These are phyloP conservation scores for Incumbomyces delicatus DNA, from an alignment of 2,329 filamentous ascomycete species.

Conservation along the genomic window DNA sequence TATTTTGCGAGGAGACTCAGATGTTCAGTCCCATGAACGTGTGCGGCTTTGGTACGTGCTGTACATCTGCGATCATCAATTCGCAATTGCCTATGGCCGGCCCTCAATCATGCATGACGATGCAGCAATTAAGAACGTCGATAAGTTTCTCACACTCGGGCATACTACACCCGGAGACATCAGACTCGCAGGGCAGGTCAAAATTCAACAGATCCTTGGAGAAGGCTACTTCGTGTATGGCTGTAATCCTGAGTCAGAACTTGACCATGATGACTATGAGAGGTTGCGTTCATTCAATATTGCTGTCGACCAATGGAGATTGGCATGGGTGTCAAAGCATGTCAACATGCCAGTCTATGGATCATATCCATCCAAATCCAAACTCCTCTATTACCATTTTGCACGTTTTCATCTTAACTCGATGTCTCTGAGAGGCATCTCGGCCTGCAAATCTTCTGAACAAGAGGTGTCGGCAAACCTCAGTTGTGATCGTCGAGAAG, in stretches of 20 bases:
- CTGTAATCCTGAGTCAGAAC: constrained; percentile 42
- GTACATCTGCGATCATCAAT: constrained; percentile 57
- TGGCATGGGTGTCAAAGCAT: constrained; percentile 38
- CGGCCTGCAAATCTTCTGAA: constrained; percentile 30
- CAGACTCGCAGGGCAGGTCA: constrained; percentile 48
- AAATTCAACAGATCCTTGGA: constrained; percentile 47
- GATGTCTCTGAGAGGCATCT: constrained; percentile 30
- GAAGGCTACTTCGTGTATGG: constrained; percentile 47
- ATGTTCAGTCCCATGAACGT: constrained; percentile 39
- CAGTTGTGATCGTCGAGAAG: constrained; percentile 35
- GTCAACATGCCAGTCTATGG: constrained; percentile 38
- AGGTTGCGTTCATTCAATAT: constrained; percentile 38
- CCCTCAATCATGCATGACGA: constrained; percentile 51
- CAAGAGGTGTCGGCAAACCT: constrained; percentile 20
- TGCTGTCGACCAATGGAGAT: constrained; percentile 42
- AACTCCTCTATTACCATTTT: constrained; percentile 43
- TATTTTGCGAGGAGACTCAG: constrained; percentile 35
- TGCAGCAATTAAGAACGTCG: constrained; percentile 45
- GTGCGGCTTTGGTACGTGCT: constrained; percentile 52
- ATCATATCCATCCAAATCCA: constrained; percentile 40
- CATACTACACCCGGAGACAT: constrained; percentile 45
- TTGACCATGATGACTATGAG: constrained; percentile 42
- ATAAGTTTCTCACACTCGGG: constrained; percentile 42
- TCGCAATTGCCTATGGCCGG: constrained; percentile 51
- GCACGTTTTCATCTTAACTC: constrained; percentile 44